phyloP scores from a whole-genome alignment of 331 rosid species.

The Spiraea crenata region DNA sequence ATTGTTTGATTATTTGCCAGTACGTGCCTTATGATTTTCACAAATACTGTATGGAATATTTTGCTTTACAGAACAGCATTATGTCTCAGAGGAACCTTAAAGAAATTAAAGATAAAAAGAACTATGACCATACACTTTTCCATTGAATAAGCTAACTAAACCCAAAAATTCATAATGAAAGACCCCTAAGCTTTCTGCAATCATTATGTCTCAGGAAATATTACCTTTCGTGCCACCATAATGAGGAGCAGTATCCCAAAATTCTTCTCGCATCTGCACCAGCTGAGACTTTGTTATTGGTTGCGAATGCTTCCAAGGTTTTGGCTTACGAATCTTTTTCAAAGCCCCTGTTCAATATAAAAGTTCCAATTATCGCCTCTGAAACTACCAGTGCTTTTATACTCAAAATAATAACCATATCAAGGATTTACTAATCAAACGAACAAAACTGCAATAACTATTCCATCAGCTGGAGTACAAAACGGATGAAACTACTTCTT shows the following conservation, averaged over 20 bases:
- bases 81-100: neutral
- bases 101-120: neutral
- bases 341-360: conserved; percentile 45
- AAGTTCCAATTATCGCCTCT: conserved; percentile 13
- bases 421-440: neutral
- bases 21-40: neutral
- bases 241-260: conserved; percentile 99
- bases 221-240: conserved; percentile 97
- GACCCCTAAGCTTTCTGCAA: neutral
- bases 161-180: neutral
- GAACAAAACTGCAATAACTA: neutral
- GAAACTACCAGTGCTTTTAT: conserved; percentile 8
- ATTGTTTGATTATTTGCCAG: neutral
- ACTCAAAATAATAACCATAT: neutral
- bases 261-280: conserved; percentile 85
- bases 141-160: neutral
- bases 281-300: conserved; percentile 90
- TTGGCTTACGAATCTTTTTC: conserved; percentile 86
- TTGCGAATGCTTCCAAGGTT: conserved; percentile 96
- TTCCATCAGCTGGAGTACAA: conserved; percentile 11
- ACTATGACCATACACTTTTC: neutral
- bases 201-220: neutral
- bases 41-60: neutral
- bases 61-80: neutral
- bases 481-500: neutral